Evolutionary conservation across 257 asterid genomes (phyloP), one percentile per base, ranked within the genome.

Genomic region (Primulina huaijiensis): DNA sequence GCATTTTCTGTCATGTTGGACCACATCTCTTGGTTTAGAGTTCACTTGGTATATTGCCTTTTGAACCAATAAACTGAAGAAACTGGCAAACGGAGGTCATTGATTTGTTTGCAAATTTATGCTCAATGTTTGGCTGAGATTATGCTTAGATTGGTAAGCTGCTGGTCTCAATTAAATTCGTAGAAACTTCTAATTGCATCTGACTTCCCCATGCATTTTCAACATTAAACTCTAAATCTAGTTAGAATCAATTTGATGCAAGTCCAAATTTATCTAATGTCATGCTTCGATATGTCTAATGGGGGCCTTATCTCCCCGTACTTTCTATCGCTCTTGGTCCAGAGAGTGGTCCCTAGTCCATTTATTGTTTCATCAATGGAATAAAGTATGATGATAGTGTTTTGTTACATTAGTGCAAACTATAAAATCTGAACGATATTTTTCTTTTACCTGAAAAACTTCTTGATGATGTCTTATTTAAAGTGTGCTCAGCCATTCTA

Each of bases 401-500:
- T 8, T 2, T 52, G 2, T 52, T 35, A 14, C 50, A 9, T 19
- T 38, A 55, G 33, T 43, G 31, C 35, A 67, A 8, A 9, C 53
- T 40, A 43, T 50, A 38, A 65, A 33, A 61, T 19, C 65, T 60
- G 58, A 34, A 63, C 33, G 2, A 25, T 60, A 59, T 21, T 29
- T 69, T 53, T 56, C 11, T 17, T 35, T 62, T 19, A 38, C 59
- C 10, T 16, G 65, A 69, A 40, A 34, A 11, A 30, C 59, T 58
- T 79, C 65, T 43, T 59, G 10, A 31, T 64, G 68, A 31, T 25
- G 59, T 65, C 52, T 58, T 46, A 29, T 64, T 62, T 12, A 16
- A 60, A 33, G 57, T 43, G 46, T 71, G 52, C 62, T 59, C 71
- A 21, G 8, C 53, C 56, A 70, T 71, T 38, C 46, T 68, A 19